Evolutionary conservation across 495 filamentous ascomycete genomes (phyloP).

Genomic region (Penicilliopsis zonata): DNA sequence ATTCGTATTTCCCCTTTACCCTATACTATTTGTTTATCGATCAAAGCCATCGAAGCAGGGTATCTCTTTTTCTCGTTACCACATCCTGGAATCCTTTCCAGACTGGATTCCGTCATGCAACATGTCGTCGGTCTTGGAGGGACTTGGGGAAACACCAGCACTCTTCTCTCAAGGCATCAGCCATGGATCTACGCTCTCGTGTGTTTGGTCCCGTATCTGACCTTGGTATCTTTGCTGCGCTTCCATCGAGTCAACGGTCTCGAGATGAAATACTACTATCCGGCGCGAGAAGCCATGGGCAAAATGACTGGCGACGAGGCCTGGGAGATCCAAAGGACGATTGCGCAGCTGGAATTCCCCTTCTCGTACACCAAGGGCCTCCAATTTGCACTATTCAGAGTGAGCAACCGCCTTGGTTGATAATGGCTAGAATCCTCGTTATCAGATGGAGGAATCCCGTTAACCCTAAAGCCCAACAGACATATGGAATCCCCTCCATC

Average conservation of each 20-base stretch:
- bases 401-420: slow-evolving; percentile 10
- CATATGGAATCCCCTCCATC: slow-evolving; percentile 56
- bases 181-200: slow-evolving; percentile 14
- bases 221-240: slow-evolving; percentile 30
- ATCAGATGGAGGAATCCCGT: background rate
- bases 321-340: slow-evolving; percentile 37
- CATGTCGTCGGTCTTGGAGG: too few species aligned
- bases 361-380: slow-evolving; percentile 41
- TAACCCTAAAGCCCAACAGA: slow-evolving; percentile 20
- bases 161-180: too few species aligned
- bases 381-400: slow-evolving; percentile 56
- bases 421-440: too few species aligned
- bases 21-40: too few species aligned
- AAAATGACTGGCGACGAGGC: slow-evolving; percentile 54
- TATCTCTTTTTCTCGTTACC: too few species aligned
- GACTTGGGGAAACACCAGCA: too few species aligned
- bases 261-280: slow-evolving; percentile 35
- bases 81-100: too few species aligned
- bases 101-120: too few species aligned
- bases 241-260: slow-evolving; percentile 22
- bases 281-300: slow-evolving; percentile 40
- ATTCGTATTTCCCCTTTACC: too few species aligned
- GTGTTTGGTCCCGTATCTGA: slow-evolving; percentile 16
- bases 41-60: too few species aligned
- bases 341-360: slow-evolving; percentile 45